A percentile compares a stretch with the other conserved stretches of the same genome.
Conservation (phyloP, 2,329 filamentous ascomycete species). For the Scopulariopsis brevicaulis region DNA sequence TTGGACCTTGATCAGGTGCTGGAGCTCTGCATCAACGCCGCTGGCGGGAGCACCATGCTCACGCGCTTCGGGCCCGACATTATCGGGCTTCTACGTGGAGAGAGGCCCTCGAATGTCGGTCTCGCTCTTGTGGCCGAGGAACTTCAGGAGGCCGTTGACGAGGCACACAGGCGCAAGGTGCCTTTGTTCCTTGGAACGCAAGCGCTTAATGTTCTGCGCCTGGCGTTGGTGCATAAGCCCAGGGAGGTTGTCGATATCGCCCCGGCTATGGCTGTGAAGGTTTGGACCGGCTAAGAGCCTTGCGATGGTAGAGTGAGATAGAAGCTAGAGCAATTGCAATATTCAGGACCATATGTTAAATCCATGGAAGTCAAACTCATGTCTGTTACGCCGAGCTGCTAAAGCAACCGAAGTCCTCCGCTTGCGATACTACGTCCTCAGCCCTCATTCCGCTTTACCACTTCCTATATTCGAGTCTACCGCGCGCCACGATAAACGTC, state of each 20-base stretch:
- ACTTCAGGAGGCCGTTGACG: conserved; percentile 25
- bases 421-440: too few species aligned
- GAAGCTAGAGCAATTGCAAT: too few species aligned
- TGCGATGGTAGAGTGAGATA: too few species aligned
- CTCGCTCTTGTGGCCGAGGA: conserved; percentile 12
- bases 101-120: not conserved
- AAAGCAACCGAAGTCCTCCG: too few species aligned
- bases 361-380: too few species aligned
- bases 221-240: not conserved
- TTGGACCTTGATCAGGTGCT: conserved; percentile 32
- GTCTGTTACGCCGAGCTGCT: too few species aligned
- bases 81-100: conserved; percentile 18
- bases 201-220: conserved; percentile 22
- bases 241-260: not conserved
- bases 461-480: too few species aligned
- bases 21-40: conserved; percentile 32
- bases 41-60: conserved; percentile 28
- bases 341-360: too few species aligned
- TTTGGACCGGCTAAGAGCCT: not conserved
- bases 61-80: conserved; percentile 23
- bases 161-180: conserved; percentile 27
- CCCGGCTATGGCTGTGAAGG: not conserved
- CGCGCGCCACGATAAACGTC: too few species aligned
- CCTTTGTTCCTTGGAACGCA: conserved; percentile 27
- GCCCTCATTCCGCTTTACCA: too few species aligned